Percentiles rank a stretch among this genome's conserved stretches.
These are phyloP conservation scores for Pseudisothecium myosuroides DNA, from an alignment of 225 moss, liverwort and hornwort genomes.

Conservation along the genomic window DNA sequence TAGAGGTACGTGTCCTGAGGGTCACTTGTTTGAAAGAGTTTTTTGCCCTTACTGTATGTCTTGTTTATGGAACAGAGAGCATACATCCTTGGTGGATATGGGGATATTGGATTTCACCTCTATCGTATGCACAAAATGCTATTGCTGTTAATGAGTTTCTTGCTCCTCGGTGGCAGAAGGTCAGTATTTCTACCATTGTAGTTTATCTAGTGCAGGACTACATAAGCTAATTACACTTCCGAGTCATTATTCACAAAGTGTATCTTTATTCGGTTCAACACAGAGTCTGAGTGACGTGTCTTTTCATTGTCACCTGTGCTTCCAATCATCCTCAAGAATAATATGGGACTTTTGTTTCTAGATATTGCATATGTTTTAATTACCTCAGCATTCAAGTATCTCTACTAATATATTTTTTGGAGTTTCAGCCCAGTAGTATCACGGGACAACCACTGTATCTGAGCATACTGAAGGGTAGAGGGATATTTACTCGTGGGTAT, in stretches of 20 bases:
- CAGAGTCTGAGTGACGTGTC: not conserved
- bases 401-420: not conserved
- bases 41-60: not conserved
- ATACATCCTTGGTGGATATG: constrained; percentile 94
- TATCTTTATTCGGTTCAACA: not conserved
- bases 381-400: not conserved
- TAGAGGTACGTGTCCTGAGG: not conserved
- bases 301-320: not conserved
- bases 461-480: constrained; percentile 50
- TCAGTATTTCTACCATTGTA: not conserved
- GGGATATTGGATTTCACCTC: constrained; percentile 92
- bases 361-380: not conserved
- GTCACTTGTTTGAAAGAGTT: not conserved
- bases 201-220: not conserved
- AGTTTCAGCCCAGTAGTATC: constrained; percentile 17
- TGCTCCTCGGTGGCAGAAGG: constrained; percentile 72
- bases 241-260: not conserved
- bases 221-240: not conserved
- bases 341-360: not conserved
- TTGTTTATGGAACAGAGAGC: constrained; percentile 26
- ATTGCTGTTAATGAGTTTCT: constrained; percentile 82
- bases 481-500: constrained; percentile 62
- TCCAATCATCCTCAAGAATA: not conserved
- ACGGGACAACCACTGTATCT: constrained; percentile 25
- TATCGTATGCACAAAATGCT: constrained; percentile 85